phyloP scores from a whole-genome alignment of 768 basidiomycete species.

The Russula ochroleuca region DNA sequence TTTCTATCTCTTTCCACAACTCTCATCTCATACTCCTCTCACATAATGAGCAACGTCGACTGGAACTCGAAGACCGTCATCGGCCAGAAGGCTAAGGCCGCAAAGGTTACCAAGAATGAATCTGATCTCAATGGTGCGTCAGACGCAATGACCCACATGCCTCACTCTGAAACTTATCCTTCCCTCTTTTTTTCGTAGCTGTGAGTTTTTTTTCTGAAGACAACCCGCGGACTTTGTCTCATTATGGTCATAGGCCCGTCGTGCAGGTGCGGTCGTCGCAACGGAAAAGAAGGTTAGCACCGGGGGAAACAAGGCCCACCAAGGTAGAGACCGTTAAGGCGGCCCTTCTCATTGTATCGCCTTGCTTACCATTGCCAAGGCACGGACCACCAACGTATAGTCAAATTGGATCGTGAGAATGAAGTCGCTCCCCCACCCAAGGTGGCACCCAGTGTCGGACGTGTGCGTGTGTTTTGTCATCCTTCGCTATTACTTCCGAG shows the following conservation, averaged over 20 bases:
- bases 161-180: slow-evolving; percentile 27
- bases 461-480: slow-evolving; percentile 43
- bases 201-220: slow-evolving; percentile 17
- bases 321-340: slow-evolving; percentile 41
- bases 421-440: slow-evolving; percentile 91
- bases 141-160: background rate
- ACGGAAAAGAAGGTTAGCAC: slow-evolving; percentile 75
- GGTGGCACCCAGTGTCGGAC: slow-evolving; percentile 65
- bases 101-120: slow-evolving; percentile 59
- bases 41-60: slow-evolving; percentile 41
- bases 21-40: background rate
- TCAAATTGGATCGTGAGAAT: slow-evolving; percentile 91
- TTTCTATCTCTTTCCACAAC: slow-evolving; percentile 14
- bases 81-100: slow-evolving; percentile 58
- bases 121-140: slow-evolving; percentile 52
- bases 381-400: slow-evolving; percentile 90
- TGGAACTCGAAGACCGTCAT: slow-evolving; percentile 75
- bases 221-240: background rate
- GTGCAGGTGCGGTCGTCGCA: slow-evolving; percentile 69
- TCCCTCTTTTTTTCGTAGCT: slow-evolving; percentile 16
- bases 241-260: slow-evolving; percentile 53
- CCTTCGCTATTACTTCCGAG: background rate
- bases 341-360: background rate
- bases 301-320: slow-evolving; percentile 73
- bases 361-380: slow-evolving; percentile 42